A percentile compares a stretch with the other conserved stretches of the same genome.
Evolutionary conservation across 805 yeast species (phyloP).

Genomic region (Hanseniaspora nectarophila): DNA sequence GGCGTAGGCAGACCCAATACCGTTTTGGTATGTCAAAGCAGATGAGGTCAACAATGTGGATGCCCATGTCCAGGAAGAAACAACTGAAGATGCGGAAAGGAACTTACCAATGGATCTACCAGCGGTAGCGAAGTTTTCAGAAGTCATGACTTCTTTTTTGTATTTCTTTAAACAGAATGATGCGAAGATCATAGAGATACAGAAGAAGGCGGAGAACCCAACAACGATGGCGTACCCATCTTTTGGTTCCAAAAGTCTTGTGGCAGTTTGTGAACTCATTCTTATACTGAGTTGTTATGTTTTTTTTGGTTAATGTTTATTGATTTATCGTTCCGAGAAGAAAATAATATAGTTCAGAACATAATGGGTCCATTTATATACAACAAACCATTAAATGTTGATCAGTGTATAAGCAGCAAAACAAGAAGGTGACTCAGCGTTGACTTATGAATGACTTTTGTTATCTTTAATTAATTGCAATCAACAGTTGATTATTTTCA

Average conservation of each 20-base stretch:
- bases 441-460: too few species aligned
- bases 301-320: too few species aligned
- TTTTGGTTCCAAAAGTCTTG: slow-evolving; percentile 12
- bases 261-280: slow-evolving; percentile 9
- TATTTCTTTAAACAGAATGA: slow-evolving; percentile 63
- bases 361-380: too few species aligned
- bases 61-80: slow-evolving; percentile 92
- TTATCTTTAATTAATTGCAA: too few species aligned
- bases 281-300: background rate
- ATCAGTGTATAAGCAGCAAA: too few species aligned
- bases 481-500: too few species aligned
- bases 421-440: too few species aligned
- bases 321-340: too few species aligned
- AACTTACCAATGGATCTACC: slow-evolving; percentile 82
- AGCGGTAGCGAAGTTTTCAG: slow-evolving; percentile 90
- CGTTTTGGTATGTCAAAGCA: slow-evolving; percentile 65
- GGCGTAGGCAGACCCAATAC: slow-evolving; percentile 69
- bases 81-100: slow-evolving; percentile 79
- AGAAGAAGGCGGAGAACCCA: slow-evolving; percentile 74
- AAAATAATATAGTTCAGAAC: too few species aligned
- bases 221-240: slow-evolving; percentile 74
- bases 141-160: slow-evolving; percentile 74
- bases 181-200: slow-evolving; percentile 65
- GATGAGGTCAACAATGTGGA: slow-evolving; percentile 65
- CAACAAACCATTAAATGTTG: too few species aligned